Conservation (phyloP, 768 basidiomycete genomes). For the Myochromella boudieri region DNA sequence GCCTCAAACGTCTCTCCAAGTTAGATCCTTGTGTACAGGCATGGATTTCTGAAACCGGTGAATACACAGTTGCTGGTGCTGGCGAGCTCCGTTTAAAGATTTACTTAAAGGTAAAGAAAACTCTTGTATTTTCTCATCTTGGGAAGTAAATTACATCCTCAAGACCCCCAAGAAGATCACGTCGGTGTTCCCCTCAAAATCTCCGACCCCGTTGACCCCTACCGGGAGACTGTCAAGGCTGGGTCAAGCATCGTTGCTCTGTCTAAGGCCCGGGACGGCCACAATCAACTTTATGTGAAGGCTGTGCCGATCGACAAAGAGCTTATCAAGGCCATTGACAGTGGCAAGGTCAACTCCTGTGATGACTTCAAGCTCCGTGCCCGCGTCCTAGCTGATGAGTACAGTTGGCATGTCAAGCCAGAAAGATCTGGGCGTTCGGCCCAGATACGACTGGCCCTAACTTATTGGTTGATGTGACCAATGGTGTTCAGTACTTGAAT, state of each 20-base stretch:
- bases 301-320: slow-evolving; percentile 94
- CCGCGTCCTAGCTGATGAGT: slow-evolving; percentile 93
- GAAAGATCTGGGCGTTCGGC: slow-evolving; percentile 99
- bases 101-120: slow-evolving; percentile 81
- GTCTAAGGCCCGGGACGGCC: slow-evolving; percentile 99
- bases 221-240: slow-evolving; percentile 95
- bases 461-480: slow-evolving; percentile 95
- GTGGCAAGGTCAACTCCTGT: slow-evolving; percentile 80
- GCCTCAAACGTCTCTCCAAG: slow-evolving; percentile 99
- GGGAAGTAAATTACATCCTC: background rate
- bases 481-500: slow-evolving; percentile 98
- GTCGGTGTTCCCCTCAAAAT: slow-evolving; percentile 99
- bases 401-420: slow-evolving; percentile 97
- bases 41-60: slow-evolving; percentile 88
- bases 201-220: slow-evolving; percentile 96
- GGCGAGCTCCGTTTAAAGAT: slow-evolving; percentile 99
- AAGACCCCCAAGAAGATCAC: slow-evolving; percentile 99
- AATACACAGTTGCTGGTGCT: slow-evolving; percentile 99
- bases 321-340: slow-evolving; percentile 89
- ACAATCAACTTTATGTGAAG: slow-evolving; percentile 96
- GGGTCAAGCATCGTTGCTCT: slow-evolving; percentile 95
- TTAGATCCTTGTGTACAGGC: slow-evolving; percentile 99
- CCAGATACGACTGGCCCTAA: slow-evolving; percentile 98
- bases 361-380: slow-evolving; percentile 99
- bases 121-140: background rate